Evolutionary conservation across 2,329 filamentous ascomycete genomes (phyloP).

Genomic region (Didymella sp.): DNA sequence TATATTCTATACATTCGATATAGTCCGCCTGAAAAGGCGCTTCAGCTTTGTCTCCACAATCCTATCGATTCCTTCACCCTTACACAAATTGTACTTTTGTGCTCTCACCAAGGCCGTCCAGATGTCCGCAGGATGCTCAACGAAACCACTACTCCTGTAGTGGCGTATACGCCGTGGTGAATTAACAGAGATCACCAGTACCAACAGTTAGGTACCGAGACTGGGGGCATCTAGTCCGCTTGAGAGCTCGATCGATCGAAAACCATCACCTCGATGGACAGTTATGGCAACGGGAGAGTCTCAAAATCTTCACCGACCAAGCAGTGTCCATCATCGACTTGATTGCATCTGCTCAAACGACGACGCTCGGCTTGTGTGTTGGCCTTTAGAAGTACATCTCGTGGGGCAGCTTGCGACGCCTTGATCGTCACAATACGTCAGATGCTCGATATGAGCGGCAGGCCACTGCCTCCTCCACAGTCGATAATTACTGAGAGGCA

Average conservation of each 20-base stretch:
- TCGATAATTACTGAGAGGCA: not conserved
- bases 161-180: not conserved
- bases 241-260: not conserved
- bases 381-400: not conserved
- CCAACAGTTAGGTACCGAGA: not conserved
- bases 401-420: not conserved
- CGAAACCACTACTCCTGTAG: not conserved
- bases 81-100: not conserved
- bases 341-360: not conserved
- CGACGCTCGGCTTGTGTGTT: not conserved
- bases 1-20: constrained; percentile 6
- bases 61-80: constrained; percentile 9
- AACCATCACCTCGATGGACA: not conserved
- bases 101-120: not conserved
- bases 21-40: constrained; percentile 14
- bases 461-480: not conserved
- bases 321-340: not conserved
- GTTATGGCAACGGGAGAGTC: not conserved
- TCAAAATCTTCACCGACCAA: not conserved
- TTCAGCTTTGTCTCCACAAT: constrained; percentile 6
- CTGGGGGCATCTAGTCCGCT: not conserved
- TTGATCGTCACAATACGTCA: not conserved
- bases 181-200: constrained; percentile 1
- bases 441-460: not conserved
- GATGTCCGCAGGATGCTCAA: not conserved